Evolutionary conservation across 768 basidiomycete species (phyloP), one percentile per base, ranked within the genome.

Genomic region (Termitomyces heimii): DNA sequence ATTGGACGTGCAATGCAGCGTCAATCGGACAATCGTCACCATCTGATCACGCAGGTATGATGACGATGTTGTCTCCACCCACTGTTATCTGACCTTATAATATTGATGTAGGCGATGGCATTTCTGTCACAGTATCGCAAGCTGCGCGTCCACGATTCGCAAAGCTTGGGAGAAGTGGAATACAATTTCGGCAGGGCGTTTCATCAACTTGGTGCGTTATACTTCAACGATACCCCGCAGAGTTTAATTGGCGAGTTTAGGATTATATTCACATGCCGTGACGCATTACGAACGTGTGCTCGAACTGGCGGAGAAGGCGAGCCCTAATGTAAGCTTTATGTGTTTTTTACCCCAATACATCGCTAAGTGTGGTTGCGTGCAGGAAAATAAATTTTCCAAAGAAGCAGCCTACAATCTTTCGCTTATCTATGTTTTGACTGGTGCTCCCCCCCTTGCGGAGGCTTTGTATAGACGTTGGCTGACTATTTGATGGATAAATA

Each of bases 171-270:
- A 29, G 95, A 98, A 69, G 86, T 96, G 4, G 92, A 99, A 57
- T 98, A 82, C 68, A 99, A 99, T 69, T 91, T 95, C 66, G 96
- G 88, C 0, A 78, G 96, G 46, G 83, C 85, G 1, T 98, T 97
- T 68, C 96, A 98, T 66, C 90, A 94, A 58, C 76, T 97, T n/a
- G 91, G 94, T 93, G 59, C 54, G 80, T 64, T 18, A 18, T 42
- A 28, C 32, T 29, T 58, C 2, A 22, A n/a, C 16, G 4, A 2
- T 12, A n/a, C 40, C 22, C 16, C 6, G 29, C 13, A n/a, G 9
- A 32, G 3, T 13, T 16, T 14, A 34, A 9, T 34, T 2, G 29
- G 13, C 4, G 16, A 2, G 5, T 24, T 18, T 62, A 96, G 95
- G 92, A 4, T 70, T 98, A 13, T 81, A 86, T 55, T 82, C 89